Conservation (phyloP, 148 eudicot genomes). For the Rhododendron simsii region DNA sequence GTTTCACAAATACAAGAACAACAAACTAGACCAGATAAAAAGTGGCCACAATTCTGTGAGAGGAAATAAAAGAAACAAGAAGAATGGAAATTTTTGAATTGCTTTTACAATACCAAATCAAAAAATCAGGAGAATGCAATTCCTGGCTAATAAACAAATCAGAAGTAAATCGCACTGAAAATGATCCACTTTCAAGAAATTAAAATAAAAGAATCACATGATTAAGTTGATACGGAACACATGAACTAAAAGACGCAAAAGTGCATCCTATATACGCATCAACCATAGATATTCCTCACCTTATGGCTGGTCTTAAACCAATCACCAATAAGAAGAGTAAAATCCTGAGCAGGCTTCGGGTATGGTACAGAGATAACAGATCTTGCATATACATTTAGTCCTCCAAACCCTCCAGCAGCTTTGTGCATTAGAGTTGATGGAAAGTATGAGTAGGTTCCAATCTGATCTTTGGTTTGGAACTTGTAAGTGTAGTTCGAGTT, state of each 20-base stretch:
- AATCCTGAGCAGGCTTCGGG: conserved; percentile 68
- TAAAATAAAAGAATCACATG: background rate
- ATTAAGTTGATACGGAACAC: background rate
- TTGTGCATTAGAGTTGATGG: conserved; percentile 82
- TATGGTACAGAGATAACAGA: conserved; percentile 75
- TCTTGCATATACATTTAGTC: conserved; percentile 67
- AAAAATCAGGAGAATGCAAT: too few species aligned
- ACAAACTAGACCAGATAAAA: background rate
- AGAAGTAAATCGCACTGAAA: background rate
- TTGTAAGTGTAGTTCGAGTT: conserved; percentile 70
- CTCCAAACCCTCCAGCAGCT: conserved; percentile 90
- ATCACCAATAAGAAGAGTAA: conserved; percentile 73
- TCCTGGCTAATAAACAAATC: background rate
- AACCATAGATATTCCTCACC: conserved; percentile 29
- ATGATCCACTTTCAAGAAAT: background rate
- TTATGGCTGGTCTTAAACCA: conserved; percentile 67
- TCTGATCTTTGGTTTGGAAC: conserved; percentile 88
- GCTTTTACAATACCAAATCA: background rate
- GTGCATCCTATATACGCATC: background rate
- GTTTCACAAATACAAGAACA: background rate
- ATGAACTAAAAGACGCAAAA: background rate
- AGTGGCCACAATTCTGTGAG: background rate
- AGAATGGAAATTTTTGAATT: background rate
- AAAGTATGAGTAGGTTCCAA: conserved; percentile 81
- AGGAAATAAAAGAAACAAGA: background rate